A percentile compares a stretch with the other conserved stretches of the same genome.
Conservation (phyloP, 2,329 filamentous ascomycete genomes). For the Aspergillus sp. region DNA sequence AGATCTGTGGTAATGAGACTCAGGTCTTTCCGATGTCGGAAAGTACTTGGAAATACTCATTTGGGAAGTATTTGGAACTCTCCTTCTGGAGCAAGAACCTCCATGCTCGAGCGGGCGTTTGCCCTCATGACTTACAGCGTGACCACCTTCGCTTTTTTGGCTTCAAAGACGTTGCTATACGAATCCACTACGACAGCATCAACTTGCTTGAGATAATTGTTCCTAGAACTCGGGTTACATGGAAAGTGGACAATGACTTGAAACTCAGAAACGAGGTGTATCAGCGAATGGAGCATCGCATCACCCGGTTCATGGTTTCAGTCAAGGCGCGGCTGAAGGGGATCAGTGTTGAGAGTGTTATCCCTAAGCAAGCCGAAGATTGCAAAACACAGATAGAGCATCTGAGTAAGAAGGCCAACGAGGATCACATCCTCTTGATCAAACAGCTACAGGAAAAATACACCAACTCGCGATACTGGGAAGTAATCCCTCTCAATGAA, state of each 20-base stretch:
- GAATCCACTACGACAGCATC: conserved; percentile 90
- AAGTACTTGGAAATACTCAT: conserved; percentile 96
- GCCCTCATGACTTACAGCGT: conserved; percentile 87
- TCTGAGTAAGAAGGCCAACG: conserved; percentile 75
- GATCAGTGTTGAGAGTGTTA: conserved; percentile 87
- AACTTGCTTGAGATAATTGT: conserved; percentile 94
- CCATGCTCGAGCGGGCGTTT: conserved; percentile 71
- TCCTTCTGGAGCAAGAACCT: conserved; percentile 92
- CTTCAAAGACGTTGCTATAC: conserved; percentile 78
- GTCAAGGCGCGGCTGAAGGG: conserved; percentile 80
- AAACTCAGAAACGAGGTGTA: conserved; percentile 92
- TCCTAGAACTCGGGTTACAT: conserved; percentile 84
- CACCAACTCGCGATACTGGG: conserved; percentile 92
- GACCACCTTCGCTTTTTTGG: conserved; percentile 94
- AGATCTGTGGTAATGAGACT: conserved; percentile 86
- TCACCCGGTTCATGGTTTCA: conserved; percentile 83
- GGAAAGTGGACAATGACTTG: conserved; percentile 96
- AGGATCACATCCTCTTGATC: conserved; percentile 75
- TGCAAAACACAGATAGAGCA: conserved; percentile 81
- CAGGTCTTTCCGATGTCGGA: conserved; percentile 89
- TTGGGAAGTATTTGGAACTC: conserved; percentile 96
- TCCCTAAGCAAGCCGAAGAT: conserved; percentile 80
- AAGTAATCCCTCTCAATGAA: conserved; percentile 89
- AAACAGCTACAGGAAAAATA: conserved; percentile 85
- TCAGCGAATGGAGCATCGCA: conserved; percentile 74